A percentile compares a stretch with the other conserved stretches of the same genome.
Conservation (phyloP, 148 eudicot genomes). For the Silene latifolia region DNA sequence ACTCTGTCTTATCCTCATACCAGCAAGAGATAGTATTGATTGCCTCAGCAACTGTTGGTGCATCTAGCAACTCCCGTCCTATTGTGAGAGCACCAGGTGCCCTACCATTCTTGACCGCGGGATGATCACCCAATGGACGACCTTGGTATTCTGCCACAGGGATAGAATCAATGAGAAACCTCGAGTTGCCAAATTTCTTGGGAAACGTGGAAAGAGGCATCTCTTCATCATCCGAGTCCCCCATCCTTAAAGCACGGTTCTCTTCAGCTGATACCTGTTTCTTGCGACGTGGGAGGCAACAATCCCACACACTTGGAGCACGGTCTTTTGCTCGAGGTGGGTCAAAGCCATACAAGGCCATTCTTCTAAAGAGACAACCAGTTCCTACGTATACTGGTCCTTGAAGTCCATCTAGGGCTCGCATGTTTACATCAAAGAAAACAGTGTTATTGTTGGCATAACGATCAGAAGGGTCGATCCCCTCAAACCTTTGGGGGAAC, state of each 20-base stretch:
- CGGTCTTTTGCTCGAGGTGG: constrained; percentile 81
- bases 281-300: constrained; percentile 55
- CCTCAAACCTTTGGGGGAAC: constrained; percentile 85
- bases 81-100: constrained; percentile 91
- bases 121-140: constrained; percentile 85
- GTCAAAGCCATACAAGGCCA: constrained; percentile 86
- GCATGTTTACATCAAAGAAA: constrained; percentile 91
- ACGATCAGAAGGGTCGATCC: constrained; percentile 82
- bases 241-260: constrained; percentile 70
- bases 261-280: constrained; percentile 49
- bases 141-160: constrained; percentile 90
- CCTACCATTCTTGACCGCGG: constrained; percentile 83
- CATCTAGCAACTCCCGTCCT: constrained; percentile 72
- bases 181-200: constrained; percentile 83
- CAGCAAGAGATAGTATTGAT: constrained; percentile 83
- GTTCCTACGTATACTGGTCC: constrained; percentile 96
- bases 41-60: constrained; percentile 81
- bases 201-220: constrained; percentile 68
- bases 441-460: constrained; percentile 93
- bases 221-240: constrained; percentile 69
- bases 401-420: constrained; percentile 90
- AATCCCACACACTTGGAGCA: constrained; percentile 54
- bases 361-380: constrained; percentile 81
- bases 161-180: constrained; percentile 65
- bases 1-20: constrained; percentile 94